phyloP scores from a whole-genome alignment of 257 asterid species.

The Salvia rosmarinus region DNA sequence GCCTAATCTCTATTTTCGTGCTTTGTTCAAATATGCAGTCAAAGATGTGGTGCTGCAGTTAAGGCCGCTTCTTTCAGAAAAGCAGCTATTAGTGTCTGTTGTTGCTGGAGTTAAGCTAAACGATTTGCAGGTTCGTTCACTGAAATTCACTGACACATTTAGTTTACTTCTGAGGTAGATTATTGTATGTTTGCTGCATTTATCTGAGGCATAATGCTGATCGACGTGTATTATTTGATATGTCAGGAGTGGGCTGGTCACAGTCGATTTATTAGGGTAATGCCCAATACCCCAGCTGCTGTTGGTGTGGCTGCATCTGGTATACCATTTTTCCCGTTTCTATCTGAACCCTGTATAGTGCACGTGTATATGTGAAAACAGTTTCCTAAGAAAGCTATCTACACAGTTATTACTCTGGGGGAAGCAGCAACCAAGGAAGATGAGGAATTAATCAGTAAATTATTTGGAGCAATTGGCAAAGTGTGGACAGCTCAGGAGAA shows the following conservation, averaged over 20 bases:
- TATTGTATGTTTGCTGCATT: not conserved
- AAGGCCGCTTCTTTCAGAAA: constrained; percentile 68
- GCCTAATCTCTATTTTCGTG: constrained; percentile 3
- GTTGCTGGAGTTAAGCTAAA: constrained; percentile 89
- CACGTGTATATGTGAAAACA: not conserved
- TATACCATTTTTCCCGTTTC: constrained; percentile 29
- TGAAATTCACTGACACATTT: not conserved
- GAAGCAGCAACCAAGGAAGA: constrained; percentile 72
- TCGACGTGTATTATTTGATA: constrained; percentile 23
- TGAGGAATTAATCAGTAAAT: constrained; percentile 61
- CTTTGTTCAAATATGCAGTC: constrained; percentile 48
- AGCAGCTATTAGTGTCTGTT: constrained; percentile 85
- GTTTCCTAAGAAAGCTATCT: constrained; percentile 32
- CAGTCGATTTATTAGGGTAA: constrained; percentile 74
- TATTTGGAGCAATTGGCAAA: constrained; percentile 91
- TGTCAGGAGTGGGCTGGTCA: constrained; percentile 90
- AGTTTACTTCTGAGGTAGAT: not conserved
- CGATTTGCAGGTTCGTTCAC: constrained; percentile 80
- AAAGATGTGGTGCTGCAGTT: constrained; percentile 69
- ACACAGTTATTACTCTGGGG: constrained; percentile 74
- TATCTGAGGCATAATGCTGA: not conserved
- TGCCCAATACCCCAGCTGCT: constrained; percentile 96
- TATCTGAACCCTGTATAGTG: not conserved
- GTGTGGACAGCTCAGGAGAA: constrained; percentile 95
- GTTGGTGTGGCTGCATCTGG: constrained; percentile 94